Evolutionary conservation across 176 grass and related monocot genomes (phyloP), one percentile per base, ranked within the genome.

Genomic region (Carex parvula): DNA sequence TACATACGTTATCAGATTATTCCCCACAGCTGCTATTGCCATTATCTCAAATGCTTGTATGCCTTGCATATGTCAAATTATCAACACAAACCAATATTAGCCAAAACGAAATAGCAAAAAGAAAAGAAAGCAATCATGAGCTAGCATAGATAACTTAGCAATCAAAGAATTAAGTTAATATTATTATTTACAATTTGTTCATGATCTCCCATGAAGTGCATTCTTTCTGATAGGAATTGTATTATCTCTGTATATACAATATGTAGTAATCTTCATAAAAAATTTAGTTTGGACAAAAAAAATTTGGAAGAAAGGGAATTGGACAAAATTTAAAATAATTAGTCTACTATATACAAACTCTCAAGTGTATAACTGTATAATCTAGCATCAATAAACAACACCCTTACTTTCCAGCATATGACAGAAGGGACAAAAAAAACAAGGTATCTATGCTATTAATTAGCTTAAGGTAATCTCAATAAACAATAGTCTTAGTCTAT

Each of bases 41-140:
- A 93, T 93, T 70, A 96, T 96, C 60, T 96, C 94, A 26, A 93
- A 96, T 71, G 94, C 89, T 75, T 96, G 91, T 74, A 93, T 91
- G 59, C 91, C 93, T 70, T 93, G 82, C n/a, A 78, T 3, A 66
- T 59, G 70, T 26, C 33, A 41, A 70, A 42, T 70, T 70, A 70
- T 18, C 70, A 75, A 75, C 70, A 48, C 44, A 53, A 75, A 53
- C 70, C 20, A 75, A 53, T 52, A 75, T 56, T 54, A 30, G 10
- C 11, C 20, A 21, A 24, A 21, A 21, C 5, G 8, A 29, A 54
- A 22, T 14, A 52, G 6, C n/a, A n/a, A 12, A 74, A 42, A 74
- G 14, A 35, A 53, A 8, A 62, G n/a, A 62, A 62, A 21, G 46
- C 9, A 50, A 50, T 50, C 46, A 50, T 50, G 22, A 62, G 60